Evolutionary conservation across 495 filamentous ascomycete genomes (phyloP).

Genomic region (Chlorociboria aeruginascens): DNA sequence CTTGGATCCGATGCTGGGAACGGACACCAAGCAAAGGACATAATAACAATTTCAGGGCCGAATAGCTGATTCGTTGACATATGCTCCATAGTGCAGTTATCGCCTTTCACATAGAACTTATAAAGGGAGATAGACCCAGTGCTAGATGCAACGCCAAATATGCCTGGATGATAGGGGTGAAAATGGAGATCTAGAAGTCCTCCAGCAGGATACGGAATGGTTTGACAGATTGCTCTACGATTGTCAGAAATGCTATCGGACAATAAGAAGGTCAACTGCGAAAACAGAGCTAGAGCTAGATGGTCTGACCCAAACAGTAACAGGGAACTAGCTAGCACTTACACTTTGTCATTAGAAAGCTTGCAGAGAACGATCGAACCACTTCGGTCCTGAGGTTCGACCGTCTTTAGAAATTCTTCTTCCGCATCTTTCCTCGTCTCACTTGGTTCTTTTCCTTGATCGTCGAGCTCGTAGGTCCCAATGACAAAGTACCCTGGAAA

Average conservation of each 20-base stretch:
- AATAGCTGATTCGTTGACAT: conserved; percentile 8
- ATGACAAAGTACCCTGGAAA: conserved; percentile 52
- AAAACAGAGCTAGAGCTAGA: no score
- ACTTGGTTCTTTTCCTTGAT: conserved; percentile 9
- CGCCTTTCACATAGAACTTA: conserved; percentile 20
- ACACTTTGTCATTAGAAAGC: conserved; percentile 39
- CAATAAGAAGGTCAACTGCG: neutral
- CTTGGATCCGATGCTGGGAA: neutral
- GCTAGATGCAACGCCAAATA: conserved; percentile 34
- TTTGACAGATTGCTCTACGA: conserved; percentile 23
- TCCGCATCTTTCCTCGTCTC: conserved; percentile 7
- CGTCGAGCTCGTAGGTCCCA: conserved; percentile 68
- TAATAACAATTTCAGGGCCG: conserved; percentile 43
- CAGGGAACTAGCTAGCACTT: conserved; percentile 28
- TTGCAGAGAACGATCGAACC: conserved; percentile 62
- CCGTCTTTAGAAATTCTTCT: conserved; percentile 13
- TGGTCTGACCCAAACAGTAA: neutral
- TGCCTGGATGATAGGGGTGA: conserved; percentile 38
- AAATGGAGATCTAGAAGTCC: conserved; percentile 76
- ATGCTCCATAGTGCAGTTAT: neutral
- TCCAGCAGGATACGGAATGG: conserved; percentile 48
- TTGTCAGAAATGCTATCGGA: neutral
- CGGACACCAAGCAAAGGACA: conserved; percentile 64
- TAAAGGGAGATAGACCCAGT: conserved; percentile 59
- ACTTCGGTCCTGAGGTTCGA: conserved; percentile 32